Evolutionary conservation across 2,329 filamentous ascomycete species (phyloP).

Genomic region (Fusarium fujikuroi): DNA sequence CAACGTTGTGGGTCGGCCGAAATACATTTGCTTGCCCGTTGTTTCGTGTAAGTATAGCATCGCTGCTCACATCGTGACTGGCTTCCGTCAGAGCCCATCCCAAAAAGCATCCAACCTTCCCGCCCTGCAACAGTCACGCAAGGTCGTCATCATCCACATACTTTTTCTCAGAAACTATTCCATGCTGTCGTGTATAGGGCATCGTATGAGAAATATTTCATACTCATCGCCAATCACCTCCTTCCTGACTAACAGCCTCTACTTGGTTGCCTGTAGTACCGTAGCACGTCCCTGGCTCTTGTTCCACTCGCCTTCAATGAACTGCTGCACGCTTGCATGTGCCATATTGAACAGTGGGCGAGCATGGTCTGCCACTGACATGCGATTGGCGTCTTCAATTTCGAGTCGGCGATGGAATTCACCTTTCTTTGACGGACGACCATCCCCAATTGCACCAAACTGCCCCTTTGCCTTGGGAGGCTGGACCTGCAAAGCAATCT

Average conservation of each 20-base stretch:
- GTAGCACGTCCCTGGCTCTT: not conserved
- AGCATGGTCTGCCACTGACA: conserved; percentile 53
- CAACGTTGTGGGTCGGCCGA: not conserved
- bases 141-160: conserved; percentile 8
- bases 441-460: conserved; percentile 53
- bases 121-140: conserved; percentile 30
- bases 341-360: conserved; percentile 57
- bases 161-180: conserved; percentile 24
- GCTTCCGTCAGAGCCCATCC: conserved; percentile 35
- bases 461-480: conserved; percentile 44
- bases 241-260: conserved; percentile 33
- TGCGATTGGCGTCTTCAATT: conserved; percentile 53
- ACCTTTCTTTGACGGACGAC: conserved; percentile 45
- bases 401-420: conserved; percentile 45
- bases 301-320: conserved; percentile 33
- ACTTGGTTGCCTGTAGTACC: conserved; percentile 15
- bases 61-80: conserved; percentile 15
- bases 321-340: conserved; percentile 47
- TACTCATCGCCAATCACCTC: conserved; percentile 15
- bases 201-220: conserved; percentile 15
- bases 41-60: conserved; percentile 8
- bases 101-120: conserved; percentile 44
- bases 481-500: conserved; percentile 44
- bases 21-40: conserved; percentile 10
- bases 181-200: conserved; percentile 12